A percentile compares a stretch with the other conserved stretches of the same genome.
phyloP scores from a whole-genome alignment of 2,329 filamentous ascomycete genomes.

The Xylariaceae sp. region DNA sequence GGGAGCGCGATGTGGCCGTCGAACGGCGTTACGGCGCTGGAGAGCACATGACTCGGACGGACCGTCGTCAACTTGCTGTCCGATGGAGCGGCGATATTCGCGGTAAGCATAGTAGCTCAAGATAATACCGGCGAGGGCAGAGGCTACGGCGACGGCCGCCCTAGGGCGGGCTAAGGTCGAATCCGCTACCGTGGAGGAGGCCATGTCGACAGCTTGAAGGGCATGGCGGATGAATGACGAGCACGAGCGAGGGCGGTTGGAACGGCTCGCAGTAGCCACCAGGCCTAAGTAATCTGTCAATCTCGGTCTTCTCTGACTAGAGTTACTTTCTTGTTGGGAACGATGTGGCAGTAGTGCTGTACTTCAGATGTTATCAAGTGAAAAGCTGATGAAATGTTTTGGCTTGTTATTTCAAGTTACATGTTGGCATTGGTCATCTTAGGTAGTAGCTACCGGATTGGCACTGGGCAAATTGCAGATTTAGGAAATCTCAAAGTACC shows the following conservation, averaged over 20 bases:
- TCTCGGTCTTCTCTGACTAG: too few relatives aligned
- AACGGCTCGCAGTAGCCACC: neutral
- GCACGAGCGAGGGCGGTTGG: neutral
- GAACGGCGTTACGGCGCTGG: slow-evolving; percentile 63
- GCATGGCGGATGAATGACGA: slow-evolving; percentile 24
- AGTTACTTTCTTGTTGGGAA: too few relatives aligned
- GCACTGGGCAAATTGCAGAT: too few relatives aligned
- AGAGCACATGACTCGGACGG: slow-evolving; percentile 37
- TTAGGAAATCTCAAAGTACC: too few relatives aligned
- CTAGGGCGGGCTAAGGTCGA: slow-evolving; percentile 51
- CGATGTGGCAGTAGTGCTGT: too few relatives aligned
- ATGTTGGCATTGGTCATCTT: too few relatives aligned
- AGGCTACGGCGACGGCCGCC: slow-evolving; percentile 50
- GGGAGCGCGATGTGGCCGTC: slow-evolving; percentile 40
- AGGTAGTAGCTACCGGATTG: too few relatives aligned
- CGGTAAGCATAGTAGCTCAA: slow-evolving; percentile 55
- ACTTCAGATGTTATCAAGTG: too few relatives aligned
- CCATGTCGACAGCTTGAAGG: slow-evolving; percentile 35
- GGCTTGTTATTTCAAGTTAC: too few relatives aligned
- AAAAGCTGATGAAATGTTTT: too few relatives aligned
- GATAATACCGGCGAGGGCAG: slow-evolving; percentile 51
- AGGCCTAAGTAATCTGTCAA: too few relatives aligned
- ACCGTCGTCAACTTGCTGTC: slow-evolving; percentile 20
- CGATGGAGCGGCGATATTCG: slow-evolving; percentile 12
- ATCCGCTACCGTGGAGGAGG: slow-evolving; percentile 44